phyloP scores from a whole-genome alignment of 2,329 filamentous ascomycete genomes.

The Aspergillus eucalypticola region DNA sequence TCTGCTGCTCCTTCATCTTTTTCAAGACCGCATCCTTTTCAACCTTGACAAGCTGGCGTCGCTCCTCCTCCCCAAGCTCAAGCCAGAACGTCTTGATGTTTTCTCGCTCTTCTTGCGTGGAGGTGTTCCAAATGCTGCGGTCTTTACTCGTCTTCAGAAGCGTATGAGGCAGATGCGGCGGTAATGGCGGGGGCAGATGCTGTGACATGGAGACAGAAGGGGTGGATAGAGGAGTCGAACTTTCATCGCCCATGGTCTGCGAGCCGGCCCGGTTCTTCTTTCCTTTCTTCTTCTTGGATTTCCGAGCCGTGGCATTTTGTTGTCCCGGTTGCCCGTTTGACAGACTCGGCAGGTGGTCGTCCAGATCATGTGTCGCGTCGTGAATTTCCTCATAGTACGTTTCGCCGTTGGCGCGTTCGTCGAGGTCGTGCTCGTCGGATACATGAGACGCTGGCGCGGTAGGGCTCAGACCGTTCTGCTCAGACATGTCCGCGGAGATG shows the following conservation, averaged over 20 bases:
- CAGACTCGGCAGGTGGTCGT: slow-evolving; percentile 16
- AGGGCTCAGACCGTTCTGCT: slow-evolving; percentile 39
- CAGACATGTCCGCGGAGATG: slow-evolving; percentile 24
- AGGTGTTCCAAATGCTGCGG: slow-evolving; percentile 92
- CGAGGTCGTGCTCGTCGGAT: slow-evolving; percentile 34
- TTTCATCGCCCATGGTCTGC: slow-evolving; percentile 39
- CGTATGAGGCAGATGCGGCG: slow-evolving; percentile 46
- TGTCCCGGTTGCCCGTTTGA: slow-evolving; percentile 26
- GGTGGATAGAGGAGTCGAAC: slow-evolving; percentile 42
- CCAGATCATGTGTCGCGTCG: slow-evolving; percentile 35
- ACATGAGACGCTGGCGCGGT: slow-evolving; percentile 28
- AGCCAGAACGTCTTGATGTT: slow-evolving; percentile 99
- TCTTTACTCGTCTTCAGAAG: slow-evolving; percentile 62
- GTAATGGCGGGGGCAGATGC: slow-evolving; percentile 46
- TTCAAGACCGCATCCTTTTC: slow-evolving; percentile 97
- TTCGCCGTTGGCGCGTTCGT: slow-evolving; percentile 51
- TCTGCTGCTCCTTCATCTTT: slow-evolving; percentile 99
- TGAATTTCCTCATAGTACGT: slow-evolving; percentile 59
- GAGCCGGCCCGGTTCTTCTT: slow-evolving; percentile 39
- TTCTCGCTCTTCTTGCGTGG: slow-evolving; percentile 88
- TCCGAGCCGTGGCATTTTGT: slow-evolving; percentile 30
- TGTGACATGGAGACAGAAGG: slow-evolving; percentile 47
- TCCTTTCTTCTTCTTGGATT: slow-evolving; percentile 45
- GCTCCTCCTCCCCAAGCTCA: slow-evolving; percentile 87
- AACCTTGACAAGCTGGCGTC: slow-evolving; percentile 92